Evolutionary conservation across 139 green algal species (phyloP).

Genomic region (Chlorella sp.): DNA sequence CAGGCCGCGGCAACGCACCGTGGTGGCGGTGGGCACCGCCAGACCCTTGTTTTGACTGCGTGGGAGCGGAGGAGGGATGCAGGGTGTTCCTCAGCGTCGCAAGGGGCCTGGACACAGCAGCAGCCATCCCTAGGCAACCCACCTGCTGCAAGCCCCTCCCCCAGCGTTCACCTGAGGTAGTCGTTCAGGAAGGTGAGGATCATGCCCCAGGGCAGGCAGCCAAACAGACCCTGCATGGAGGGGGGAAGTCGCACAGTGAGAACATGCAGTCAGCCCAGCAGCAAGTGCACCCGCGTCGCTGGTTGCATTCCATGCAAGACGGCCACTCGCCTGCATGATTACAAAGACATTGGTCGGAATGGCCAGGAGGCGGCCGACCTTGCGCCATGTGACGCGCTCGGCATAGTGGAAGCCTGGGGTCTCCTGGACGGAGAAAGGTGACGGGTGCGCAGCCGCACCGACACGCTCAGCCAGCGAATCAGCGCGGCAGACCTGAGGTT

Average conservation of each 20-base stretch:
- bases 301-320: background rate
- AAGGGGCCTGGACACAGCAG: too few relatives aligned
- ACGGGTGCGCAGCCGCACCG: background rate
- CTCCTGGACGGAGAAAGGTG: background rate
- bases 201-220: conserved; percentile 81
- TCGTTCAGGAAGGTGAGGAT: conserved; percentile 84
- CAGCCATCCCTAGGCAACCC: too few relatives aligned
- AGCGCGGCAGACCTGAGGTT: too few relatives aligned
- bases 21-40: conserved; percentile 35
- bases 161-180: conserved; percentile 75
- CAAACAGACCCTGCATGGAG: conserved; percentile 61
- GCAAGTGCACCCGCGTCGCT: too few relatives aligned
- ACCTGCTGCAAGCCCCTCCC: too few relatives aligned
- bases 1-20: conserved; percentile 17
- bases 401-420: conserved; percentile 48
- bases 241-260: too few relatives aligned
- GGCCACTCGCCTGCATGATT: conserved; percentile 59
- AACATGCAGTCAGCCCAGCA: too few relatives aligned
- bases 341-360: conserved; percentile 71
- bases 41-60: conserved; percentile 58
- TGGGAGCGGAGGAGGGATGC: too few relatives aligned
- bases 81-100: too few relatives aligned
- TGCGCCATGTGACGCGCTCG: conserved; percentile 63
- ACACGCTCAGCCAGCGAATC: too few relatives aligned
- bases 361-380: conserved; percentile 52